Evolutionary conservation across 345 rosid species (phyloP).

Genomic region (Eucalyptus erythrocorys): DNA sequence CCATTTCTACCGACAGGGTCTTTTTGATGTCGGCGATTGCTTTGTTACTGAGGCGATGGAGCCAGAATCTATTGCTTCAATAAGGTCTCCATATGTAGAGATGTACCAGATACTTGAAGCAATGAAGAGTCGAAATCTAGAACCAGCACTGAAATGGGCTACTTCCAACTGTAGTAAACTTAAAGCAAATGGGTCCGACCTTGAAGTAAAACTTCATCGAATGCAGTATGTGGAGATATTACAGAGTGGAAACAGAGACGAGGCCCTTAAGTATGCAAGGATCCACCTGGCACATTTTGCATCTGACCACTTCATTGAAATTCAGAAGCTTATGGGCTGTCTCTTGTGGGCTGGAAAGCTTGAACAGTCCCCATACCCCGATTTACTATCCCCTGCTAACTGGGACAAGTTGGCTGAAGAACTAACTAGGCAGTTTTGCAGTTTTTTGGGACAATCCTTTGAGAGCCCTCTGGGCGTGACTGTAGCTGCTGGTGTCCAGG

Average conservation of each 20-base stretch:
- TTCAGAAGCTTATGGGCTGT: slow-evolving; percentile 43
- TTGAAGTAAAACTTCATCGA: slow-evolving; percentile 47
- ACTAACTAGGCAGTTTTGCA: slow-evolving; percentile 35
- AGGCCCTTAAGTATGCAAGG: slow-evolving; percentile 54
- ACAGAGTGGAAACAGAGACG: slow-evolving; percentile 29
- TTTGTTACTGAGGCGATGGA: slow-evolving; percentile 27
- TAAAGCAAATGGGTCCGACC: slow-evolving; percentile 26
- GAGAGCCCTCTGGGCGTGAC: slow-evolving; percentile 37
- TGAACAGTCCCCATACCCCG: slow-evolving; percentile 46
- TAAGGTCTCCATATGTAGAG: slow-evolving; percentile 44
- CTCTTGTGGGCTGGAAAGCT: slow-evolving; percentile 40
- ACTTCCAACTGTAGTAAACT: slow-evolving; percentile 36
- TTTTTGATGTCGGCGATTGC: slow-evolving; percentile 77
- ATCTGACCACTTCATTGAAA: slow-evolving; percentile 15
- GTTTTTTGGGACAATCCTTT: slow-evolving; percentile 33
- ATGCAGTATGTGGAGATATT: slow-evolving; percentile 55
- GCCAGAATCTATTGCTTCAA: not conserved
- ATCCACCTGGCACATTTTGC: slow-evolving; percentile 33
- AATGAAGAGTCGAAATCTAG: slow-evolving; percentile 31
- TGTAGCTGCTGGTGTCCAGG: slow-evolving; percentile 58
- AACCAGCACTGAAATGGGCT: slow-evolving; percentile 78
- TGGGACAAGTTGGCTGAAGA: slow-evolving; percentile 46
- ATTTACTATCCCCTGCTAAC: slow-evolving; percentile 20
- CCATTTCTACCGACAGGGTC: slow-evolving; percentile 64
- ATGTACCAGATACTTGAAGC: slow-evolving; percentile 46